phyloP scores from a whole-genome alignment of 257 asterid species.

The Solanum tacnaense region DNA sequence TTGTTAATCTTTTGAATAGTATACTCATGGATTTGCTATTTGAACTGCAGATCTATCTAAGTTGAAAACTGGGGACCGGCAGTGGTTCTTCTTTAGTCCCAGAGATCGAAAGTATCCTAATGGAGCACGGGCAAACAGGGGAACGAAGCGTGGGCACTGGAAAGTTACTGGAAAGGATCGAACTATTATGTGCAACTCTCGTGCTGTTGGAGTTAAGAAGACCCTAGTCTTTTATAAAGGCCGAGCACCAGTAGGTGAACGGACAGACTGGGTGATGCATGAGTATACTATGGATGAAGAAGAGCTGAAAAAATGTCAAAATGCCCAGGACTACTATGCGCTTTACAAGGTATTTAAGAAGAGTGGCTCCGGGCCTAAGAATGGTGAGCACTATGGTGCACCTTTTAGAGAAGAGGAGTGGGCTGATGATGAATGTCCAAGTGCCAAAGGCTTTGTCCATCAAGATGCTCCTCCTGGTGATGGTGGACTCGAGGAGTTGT shows the following conservation, averaged over 20 bases:
- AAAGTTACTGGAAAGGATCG: constrained; percentile 10
- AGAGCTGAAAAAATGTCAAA: constrained; percentile 55
- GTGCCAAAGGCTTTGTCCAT: constrained; percentile 12
- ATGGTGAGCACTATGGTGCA: constrained; percentile 95
- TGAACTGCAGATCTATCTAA: constrained; percentile 64
- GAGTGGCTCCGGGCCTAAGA: constrained; percentile 96
- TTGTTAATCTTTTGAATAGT: background rate
- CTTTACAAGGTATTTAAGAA: constrained; percentile 83
- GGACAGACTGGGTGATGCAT: constrained; percentile 19
- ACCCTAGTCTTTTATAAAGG: constrained; percentile 11
- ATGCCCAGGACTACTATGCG: constrained; percentile 55
- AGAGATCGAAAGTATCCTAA: constrained; percentile 10
- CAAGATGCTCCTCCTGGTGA: constrained; percentile 4
- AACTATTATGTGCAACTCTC: background rate
- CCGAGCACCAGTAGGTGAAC: constrained; percentile 7
- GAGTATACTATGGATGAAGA: constrained; percentile 57
- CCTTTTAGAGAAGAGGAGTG: constrained; percentile 87
- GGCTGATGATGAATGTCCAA: constrained; percentile 39
- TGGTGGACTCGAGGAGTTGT: constrained; percentile 40
- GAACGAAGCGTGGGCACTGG: constrained; percentile 7
- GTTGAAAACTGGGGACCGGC: constrained; percentile 44
- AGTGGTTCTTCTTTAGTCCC: constrained; percentile 17
- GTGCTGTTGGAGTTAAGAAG: constrained; percentile 11
- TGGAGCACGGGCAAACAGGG: constrained; percentile 2
- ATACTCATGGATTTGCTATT: background rate